A percentile compares a stretch with the other conserved stretches of the same genome.
Evolutionary conservation across 2,329 filamentous ascomycete genomes (phyloP).

Genomic region (Exophiala sp.): DNA sequence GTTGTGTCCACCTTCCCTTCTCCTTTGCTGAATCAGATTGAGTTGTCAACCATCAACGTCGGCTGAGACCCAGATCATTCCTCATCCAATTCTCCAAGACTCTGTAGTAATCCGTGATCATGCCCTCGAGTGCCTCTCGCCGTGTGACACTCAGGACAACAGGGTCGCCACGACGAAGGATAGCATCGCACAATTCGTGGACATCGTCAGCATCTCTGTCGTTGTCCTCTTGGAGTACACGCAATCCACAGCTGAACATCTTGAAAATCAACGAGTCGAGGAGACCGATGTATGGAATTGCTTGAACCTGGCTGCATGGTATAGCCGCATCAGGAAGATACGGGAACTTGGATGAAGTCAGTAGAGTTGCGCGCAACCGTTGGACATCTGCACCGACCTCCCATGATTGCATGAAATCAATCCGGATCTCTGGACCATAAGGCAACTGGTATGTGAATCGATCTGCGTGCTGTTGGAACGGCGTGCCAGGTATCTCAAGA

Average conservation of each 20-base stretch:
- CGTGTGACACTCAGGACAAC: not conserved
- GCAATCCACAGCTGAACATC: not conserved
- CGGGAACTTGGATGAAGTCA: not conserved
- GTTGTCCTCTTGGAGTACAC: not conserved
- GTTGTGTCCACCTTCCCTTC: too few species aligned
- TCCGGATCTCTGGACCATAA: not conserved
- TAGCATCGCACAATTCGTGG: not conserved
- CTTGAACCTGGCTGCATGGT: not conserved
- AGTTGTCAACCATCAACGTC: too few species aligned
- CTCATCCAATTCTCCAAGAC: too few species aligned
- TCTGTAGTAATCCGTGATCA: not conserved
- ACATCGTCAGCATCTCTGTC: not conserved
- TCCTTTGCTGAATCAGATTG: too few species aligned
- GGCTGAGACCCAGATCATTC: too few species aligned
- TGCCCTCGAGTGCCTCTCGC: not conserved
- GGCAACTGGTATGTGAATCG: not conserved
- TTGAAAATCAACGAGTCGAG: not conserved
- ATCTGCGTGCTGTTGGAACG: not conserved
- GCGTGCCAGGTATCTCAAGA: not conserved
- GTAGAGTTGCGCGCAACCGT: not conserved
- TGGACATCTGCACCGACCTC: not conserved
- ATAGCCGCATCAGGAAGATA: not conserved
- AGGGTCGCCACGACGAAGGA: not conserved
- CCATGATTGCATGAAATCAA: not conserved
- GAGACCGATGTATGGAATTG: not conserved